A percentile compares a stretch with the other conserved stretches of the same genome.
Conservation (phyloP, 371 early-diverging fungal species). For the Dentiscutata heterogama region DNA sequence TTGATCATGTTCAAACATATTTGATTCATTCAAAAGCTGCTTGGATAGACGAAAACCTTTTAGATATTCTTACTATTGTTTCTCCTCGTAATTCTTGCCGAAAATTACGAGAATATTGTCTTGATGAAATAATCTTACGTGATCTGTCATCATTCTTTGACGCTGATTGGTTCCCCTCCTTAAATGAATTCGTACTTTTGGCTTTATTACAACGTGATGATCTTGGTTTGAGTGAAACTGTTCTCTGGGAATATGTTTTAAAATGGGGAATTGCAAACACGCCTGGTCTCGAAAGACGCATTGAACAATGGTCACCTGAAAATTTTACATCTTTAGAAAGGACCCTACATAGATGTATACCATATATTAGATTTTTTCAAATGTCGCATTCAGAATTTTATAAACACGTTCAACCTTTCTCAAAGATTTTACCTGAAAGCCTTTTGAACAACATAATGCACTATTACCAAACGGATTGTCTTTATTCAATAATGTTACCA, state of each 20-base stretch:
- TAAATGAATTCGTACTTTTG: background rate
- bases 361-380: conserved; percentile 37
- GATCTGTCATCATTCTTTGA: background rate
- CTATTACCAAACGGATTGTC: background rate
- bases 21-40: conserved; percentile 3
- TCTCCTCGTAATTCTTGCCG: background rate
- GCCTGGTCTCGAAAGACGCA: background rate
- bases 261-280: conserved; percentile 29
- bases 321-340: conserved; percentile 24
- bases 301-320: conserved; percentile 22
- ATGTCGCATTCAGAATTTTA: conserved; percentile 28
- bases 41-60: conserved; percentile 35
- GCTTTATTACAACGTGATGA: conserved; percentile 33
- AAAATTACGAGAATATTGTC: conserved; percentile 10
- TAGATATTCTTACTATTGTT: background rate
- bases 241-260: conserved; percentile 6
- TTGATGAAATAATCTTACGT: background rate
- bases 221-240: conserved; percentile 4
- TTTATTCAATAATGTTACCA: background rate
- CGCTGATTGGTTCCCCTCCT: background rate
- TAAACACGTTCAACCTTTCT: background rate
- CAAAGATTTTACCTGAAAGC: conserved; percentile 21
- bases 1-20: conserved; percentile 19
- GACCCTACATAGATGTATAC: conserved; percentile 5
- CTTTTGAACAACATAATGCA: background rate